Evolutionary conservation across 345 rosid species (phyloP), one percentile per base, ranked within the genome.

Genomic region (Moricandia arvensis): DNA sequence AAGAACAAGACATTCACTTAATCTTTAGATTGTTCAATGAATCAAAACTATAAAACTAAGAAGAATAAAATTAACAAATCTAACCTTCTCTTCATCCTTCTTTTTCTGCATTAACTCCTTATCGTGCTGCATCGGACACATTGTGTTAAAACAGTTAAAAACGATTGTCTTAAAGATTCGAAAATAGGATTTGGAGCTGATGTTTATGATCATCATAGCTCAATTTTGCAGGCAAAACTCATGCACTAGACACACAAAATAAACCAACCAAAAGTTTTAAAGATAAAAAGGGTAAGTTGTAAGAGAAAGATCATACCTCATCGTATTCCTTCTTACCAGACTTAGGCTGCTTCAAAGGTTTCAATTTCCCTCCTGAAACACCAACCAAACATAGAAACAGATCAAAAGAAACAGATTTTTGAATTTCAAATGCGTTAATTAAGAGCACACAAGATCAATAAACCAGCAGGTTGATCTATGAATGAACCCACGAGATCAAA

Each of bases 301-400:
- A 29, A 69, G 45, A n/a, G 10, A n/a, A 61, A 45, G 35, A 69
- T 24, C 24, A n/a, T 45, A 91, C 96, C 89, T 91, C 96, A 65
- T 91, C 96, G 61, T 89, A 91, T 0, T 87, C 93, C 74, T 88
- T 90, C 87, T 91, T 91, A 0, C 81, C 87, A 18, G 74, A 58
- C 77, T 87, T 91, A 30, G 96, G 88, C 34, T 80, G 84, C 88
- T 87, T 91, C 96, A 91, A 85, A 59, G 96, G 96, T 84, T 91
- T 91, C 30, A 87, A 83, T 78, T 91, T 91, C 83, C 96, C 93
- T 77, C 90, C 92, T 86, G 15, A 51, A 31, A 81, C 71, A 71
- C 17, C 58, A 38, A 30, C 24, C 58, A 38, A 30, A 53, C 21
- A 4, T 3, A 49, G 21, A 60, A 47, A 49, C 27, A 7, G 1